These are phyloP conservation scores for Barnettozyma populi DNA, from an alignment of 805 yeast species.

Conservation along the genomic window DNA sequence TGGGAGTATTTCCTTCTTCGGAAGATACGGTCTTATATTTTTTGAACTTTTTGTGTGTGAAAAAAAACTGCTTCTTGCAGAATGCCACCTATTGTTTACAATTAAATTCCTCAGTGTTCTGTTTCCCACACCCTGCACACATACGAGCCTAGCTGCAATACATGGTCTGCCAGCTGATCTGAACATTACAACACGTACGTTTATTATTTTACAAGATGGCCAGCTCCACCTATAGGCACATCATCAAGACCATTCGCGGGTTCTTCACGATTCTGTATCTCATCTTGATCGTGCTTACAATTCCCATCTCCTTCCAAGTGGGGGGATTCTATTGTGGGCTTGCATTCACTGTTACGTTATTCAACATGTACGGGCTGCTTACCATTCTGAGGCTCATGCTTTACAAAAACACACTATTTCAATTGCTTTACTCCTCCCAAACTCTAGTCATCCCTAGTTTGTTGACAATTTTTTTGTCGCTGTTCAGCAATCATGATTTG, in stretches of 20 bases:
- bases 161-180: neutral
- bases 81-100: neutral
- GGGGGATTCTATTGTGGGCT: slow-evolving; percentile 91
- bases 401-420: slow-evolving; percentile 27
- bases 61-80: neutral
- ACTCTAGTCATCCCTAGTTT: slow-evolving; percentile 79
- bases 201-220: slow-evolving; percentile 1
- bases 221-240: slow-evolving; percentile 7
- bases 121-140: neutral
- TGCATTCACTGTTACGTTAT: slow-evolving; percentile 70
- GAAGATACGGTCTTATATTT: neutral
- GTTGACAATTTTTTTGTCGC: slow-evolving; percentile 59
- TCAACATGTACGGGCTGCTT: slow-evolving; percentile 60
- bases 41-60: neutral
- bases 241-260: slow-evolving; percentile 17
- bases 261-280: slow-evolving; percentile 57
- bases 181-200: neutral
- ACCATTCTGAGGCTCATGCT: slow-evolving; percentile 64
- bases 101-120: neutral
- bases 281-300: slow-evolving; percentile 65
- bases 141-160: neutral
- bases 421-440: slow-evolving; percentile 67
- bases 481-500: slow-evolving; percentile 36
- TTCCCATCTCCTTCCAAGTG: slow-evolving; percentile 89
- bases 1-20: neutral